These are phyloP conservation scores for Aschersonia sp. DNA, from an alignment of 2,329 filamentous ascomycete genomes.

Conservation along the genomic window DNA sequence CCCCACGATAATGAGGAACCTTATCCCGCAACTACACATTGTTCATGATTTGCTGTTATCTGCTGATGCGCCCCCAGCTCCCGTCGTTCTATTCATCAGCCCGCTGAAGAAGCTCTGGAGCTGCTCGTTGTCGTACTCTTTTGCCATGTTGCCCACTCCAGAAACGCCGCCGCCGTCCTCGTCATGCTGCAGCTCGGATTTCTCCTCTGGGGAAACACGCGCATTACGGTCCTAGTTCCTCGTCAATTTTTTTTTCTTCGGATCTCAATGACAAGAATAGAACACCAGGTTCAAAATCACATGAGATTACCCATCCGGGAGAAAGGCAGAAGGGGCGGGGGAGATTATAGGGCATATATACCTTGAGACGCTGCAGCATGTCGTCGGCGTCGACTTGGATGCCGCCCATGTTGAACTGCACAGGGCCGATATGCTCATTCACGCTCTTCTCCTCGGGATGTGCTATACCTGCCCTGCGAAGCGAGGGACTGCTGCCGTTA, in stretches of 20 bases:
- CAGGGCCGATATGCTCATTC: slow-evolving; percentile 78
- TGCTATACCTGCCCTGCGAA: slow-evolving; percentile 7
- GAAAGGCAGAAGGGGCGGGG: background rate
- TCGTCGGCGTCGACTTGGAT: slow-evolving; percentile 94
- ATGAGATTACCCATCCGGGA: background rate
- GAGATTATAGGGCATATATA: slow-evolving; percentile 18
- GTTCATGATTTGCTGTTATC: background rate
- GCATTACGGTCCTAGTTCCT: slow-evolving; percentile 38
- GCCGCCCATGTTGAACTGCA: slow-evolving; percentile 96
- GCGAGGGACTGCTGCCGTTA: too few species aligned
- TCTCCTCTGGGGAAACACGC: slow-evolving; percentile 23
- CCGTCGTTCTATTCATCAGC: slow-evolving; percentile 39
- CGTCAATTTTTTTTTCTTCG: slow-evolving; percentile 8
- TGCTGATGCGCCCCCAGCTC: slow-evolving; percentile 7
- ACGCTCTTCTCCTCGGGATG: slow-evolving; percentile 30
- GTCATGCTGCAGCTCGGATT: slow-evolving; percentile 19
- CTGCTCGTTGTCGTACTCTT: slow-evolving; percentile 36
- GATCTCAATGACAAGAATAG: too few species aligned
- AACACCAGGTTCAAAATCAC: too few species aligned
- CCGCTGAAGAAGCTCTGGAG: slow-evolving; percentile 45
- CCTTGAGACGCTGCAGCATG: slow-evolving; percentile 76
- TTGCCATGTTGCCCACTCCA: slow-evolving; percentile 26
- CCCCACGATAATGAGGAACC: too few species aligned
- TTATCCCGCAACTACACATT: too few species aligned
- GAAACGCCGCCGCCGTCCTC: slow-evolving; percentile 9